Evolutionary conservation across 768 basidiomycete species (phyloP), one percentile per base, ranked within the genome.

Genomic region (Lactifluus volemus): DNA sequence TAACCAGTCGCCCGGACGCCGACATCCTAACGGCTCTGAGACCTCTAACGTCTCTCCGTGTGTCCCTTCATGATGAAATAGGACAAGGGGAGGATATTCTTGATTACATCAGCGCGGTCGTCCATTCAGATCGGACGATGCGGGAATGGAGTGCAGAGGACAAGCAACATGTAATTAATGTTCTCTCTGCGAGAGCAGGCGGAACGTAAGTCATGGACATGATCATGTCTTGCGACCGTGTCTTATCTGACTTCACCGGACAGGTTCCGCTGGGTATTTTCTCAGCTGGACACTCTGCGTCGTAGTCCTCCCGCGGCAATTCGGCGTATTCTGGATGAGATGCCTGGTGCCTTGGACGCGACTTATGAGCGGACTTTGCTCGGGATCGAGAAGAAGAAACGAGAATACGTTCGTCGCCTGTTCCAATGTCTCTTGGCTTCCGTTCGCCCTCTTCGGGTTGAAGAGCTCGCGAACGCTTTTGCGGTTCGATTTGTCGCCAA

Each of bases 401-500:
- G 25, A 29, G 19, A 61, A 38, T 45, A 34, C 5, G 60, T 54
- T 4, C 49, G 21, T 11, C 21, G 54, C 1, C n/a, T 61, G 1
- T 52, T 61, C 21, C 60, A 61, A 15, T 61, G 60, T 10, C 38
- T 61, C 4, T 11, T 32, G 0, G 45, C 50, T 2, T 29, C 60
- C 2, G 1, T 50, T 39, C 54, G 50, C n/a, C 60, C 60, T 4
- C 60, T 61, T 30, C 38, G 25, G 11, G 25, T 57, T 9, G 60
- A 50, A 4, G 60, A 61, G 21, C 60, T 61, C 7, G 60, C 54
- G 1, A 49, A 61, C 11, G 25, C 56, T 5, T 49, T 61, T 17
- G 21, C 44, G 6, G 34, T 61, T 8, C n/a, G 38, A 14, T 56
- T 61, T 10, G 36, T 45, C 5, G 1, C 36, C 8, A 29, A 10